A percentile compares a stretch with the other conserved stretches of the same genome.
phyloP scores from a whole-genome alignment of 345 rosid species.

The Euphorbia peplus region DNA sequence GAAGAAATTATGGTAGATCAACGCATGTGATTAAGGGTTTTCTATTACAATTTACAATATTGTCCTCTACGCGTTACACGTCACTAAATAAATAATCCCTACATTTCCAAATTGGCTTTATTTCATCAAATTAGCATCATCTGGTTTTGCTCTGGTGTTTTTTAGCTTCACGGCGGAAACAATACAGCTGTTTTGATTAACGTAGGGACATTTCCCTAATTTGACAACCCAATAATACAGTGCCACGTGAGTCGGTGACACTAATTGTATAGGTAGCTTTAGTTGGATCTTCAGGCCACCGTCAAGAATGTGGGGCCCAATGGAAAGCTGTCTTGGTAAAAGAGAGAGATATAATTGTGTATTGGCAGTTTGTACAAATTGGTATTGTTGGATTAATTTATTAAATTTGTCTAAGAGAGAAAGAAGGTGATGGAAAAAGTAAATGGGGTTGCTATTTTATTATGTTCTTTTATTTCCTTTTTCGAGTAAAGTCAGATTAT shows the following conservation, averaged over 20 bases:
- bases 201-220: constrained; percentile 26
- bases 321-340: constrained; percentile 1
- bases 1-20: neutral
- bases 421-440: neutral
- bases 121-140: neutral
- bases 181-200: constrained; percentile 46
- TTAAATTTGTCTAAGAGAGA: neutral
- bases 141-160: neutral
- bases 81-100: neutral
- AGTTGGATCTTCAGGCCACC: constrained; percentile 8
- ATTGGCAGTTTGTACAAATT: neutral
- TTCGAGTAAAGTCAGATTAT: neutral
- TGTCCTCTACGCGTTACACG: constrained; percentile 7
- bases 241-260: constrained; percentile 25
- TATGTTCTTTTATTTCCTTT: neutral
- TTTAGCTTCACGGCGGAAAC: constrained; percentile 4
- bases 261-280: constrained; percentile 13
- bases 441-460: neutral
- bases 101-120: neutral
- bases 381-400: neutral
- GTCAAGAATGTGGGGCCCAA: neutral
- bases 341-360: too few species aligned
- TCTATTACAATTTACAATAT: neutral
- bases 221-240: constrained; percentile 19
- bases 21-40: constrained; percentile 33